These are phyloP conservation scores for Geranomyces michiganensis DNA, from an alignment of 192 early-diverging fungal genomes.

Conservation along the genomic window DNA sequence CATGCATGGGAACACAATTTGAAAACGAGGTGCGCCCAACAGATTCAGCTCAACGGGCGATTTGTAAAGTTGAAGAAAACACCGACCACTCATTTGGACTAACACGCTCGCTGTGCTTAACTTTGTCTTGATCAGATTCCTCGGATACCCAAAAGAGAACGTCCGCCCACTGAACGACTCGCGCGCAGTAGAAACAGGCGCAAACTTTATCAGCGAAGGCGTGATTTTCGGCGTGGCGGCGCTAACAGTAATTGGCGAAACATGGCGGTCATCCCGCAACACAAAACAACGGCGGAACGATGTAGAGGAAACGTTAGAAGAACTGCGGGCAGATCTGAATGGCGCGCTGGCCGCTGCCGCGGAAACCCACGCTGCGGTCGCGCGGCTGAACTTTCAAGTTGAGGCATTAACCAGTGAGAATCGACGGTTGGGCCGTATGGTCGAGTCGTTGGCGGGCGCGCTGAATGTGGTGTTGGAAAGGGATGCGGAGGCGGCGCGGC, in stretches of 20 bases:
- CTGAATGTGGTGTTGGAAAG: not conserved
- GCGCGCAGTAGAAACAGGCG: conserved; percentile 51
- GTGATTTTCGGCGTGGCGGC: conserved; percentile 48
- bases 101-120: no score
- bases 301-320: conserved; percentile 12
- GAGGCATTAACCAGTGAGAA: conserved; percentile 7
- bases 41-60: no score
- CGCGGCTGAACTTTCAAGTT: not conserved
- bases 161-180: conserved; percentile 54
- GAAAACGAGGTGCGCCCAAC: not conserved
- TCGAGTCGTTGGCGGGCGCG: conserved; percentile 6
- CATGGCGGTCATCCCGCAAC: conserved; percentile 16
- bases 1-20: conserved; percentile 26
- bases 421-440: not conserved
- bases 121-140: conserved; percentile 32
- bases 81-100: no score
- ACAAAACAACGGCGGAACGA: conserved; percentile 5
- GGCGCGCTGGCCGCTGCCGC: not conserved
- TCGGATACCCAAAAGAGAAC: conserved; percentile 44
- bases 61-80: no score
- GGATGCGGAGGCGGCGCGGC: not conserved
- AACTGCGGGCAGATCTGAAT: not conserved
- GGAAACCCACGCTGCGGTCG: not conserved
- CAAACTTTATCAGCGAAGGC: conserved; percentile 47
- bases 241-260: conserved; percentile 34